phyloP scores from a whole-genome alignment of 352 stramenopile genomes.

The Phytopythium kandeliae region DNA sequence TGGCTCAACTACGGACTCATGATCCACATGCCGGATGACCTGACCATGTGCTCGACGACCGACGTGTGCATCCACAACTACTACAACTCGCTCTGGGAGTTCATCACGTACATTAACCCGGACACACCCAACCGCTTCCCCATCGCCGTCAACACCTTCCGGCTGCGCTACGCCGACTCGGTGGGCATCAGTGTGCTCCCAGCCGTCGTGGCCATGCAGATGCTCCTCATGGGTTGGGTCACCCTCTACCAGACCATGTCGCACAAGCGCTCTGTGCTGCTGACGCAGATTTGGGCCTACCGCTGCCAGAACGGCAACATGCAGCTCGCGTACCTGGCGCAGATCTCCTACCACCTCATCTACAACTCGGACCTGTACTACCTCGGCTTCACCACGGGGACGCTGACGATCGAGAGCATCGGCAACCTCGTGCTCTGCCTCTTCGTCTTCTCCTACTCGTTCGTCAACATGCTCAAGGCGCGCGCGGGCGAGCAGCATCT shows the following conservation, averaged over 20 bases:
- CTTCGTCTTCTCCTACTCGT: constrained; percentile 27
- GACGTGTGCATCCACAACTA: constrained; percentile 27
- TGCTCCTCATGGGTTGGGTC: constrained; percentile 19
- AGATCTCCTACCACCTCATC: constrained; percentile 19
- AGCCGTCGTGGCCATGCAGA: constrained; percentile 13
- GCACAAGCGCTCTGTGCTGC: constrained; percentile 14
- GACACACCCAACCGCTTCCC: constrained; percentile 4
- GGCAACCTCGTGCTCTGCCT: constrained; percentile 20
- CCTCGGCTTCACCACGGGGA: constrained; percentile 18
- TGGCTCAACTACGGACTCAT: constrained; percentile 32
- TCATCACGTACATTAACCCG: constrained; percentile 9
- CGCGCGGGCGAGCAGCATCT: constrained; percentile 15
- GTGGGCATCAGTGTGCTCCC: constrained; percentile 15
- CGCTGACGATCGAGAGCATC: constrained; percentile 15
- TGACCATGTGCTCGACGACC: constrained; percentile 21
- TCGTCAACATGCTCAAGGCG: constrained; percentile 21
- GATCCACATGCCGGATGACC: constrained; percentile 24
- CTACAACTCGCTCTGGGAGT: constrained; percentile 26
- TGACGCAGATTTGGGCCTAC: constrained; percentile 21
- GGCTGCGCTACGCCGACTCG: constrained; percentile 18
- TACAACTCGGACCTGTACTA: constrained; percentile 29
- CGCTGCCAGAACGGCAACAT: constrained; percentile 22
- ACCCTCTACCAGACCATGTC: constrained; percentile 25
- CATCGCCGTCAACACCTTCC: constrained; percentile 15
- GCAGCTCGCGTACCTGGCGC: constrained; percentile 19